Base-by-base conservation (phyloP, 805 yeast species). In the Kodamaea lidongshanica region DNA sequence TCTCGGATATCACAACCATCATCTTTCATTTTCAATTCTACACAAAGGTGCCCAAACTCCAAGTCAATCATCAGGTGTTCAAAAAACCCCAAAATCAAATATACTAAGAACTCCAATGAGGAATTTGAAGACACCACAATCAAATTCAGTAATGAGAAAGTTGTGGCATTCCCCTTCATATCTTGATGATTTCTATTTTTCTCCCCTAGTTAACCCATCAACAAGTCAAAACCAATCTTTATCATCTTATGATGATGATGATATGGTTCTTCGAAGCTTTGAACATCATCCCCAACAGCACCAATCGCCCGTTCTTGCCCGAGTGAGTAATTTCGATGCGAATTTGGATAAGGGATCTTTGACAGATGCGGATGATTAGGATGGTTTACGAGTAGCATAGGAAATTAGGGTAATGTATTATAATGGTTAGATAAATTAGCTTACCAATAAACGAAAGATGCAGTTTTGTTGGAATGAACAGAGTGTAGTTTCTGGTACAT, bases 141-240 rank as follows among this genome's bases (percentile, higher is more conserved):
- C 70, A 44, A 52, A 57, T 39, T 61, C 74, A 6, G 58, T 67
- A 12, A 53, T 67, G 48, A 67, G 65, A 40, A 74, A 67, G 44
- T 56, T 74, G 25, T 76, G 83, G 80, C 69, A 73, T 43, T 74
- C 82, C 12, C 84, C 84, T 9, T 67, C 77, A 2, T 75, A 74
- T 44, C 57, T 77, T 34, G 84, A 78, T 36, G 85, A 78, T 42
- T 78, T 78, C 46, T 74, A 77, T 42, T 69, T 75, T 23, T 72
- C 79, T 13, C 53, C 60, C 2, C 28, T 40, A 21, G 27, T 33
- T 20, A 28, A 29, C 17, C 33, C 34, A 12, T 20, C 25, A 7
- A 23, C 23, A 11, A 19, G 28, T 7, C 23, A 25, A 12, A 25
- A 31, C 25, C 33, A 33, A 6, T 27, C 28, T 16, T 45, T 61